Conservation (phyloP, 495 filamentous ascomycete species). For the Penicillium egyptiacum region DNA sequence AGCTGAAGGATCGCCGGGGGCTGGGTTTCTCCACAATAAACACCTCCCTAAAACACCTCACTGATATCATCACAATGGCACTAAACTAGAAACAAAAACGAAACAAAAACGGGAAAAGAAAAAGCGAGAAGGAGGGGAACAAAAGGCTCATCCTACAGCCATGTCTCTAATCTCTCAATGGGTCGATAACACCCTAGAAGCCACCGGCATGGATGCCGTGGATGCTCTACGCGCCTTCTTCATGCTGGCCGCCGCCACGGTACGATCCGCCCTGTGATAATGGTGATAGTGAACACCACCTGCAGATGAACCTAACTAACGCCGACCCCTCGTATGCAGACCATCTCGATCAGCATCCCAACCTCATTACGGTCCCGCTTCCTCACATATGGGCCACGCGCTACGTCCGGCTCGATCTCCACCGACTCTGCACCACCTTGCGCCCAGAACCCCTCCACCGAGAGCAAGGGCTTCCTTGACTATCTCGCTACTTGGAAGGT, state of each 20-base stretch:
- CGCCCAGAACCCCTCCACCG: background rate
- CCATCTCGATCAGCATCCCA: constrained; percentile 53
- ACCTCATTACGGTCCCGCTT: constrained; percentile 54
- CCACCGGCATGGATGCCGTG: constrained; percentile 41
- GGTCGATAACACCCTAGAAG: constrained; percentile 30
- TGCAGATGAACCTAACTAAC: constrained; percentile 15
- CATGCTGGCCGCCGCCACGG: constrained; percentile 48
- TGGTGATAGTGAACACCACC: constrained; percentile 11
- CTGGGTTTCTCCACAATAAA: constrained; percentile 12
- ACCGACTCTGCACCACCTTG: constrained; percentile 9
- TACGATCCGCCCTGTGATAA: constrained; percentile 32
- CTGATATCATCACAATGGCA: constrained; percentile 5
- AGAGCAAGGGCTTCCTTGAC: constrained; percentile 44
- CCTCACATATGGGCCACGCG: constrained; percentile 59
- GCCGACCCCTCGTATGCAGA: constrained; percentile 39
- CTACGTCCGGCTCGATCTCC: constrained; percentile 31
- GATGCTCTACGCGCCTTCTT: constrained; percentile 46
- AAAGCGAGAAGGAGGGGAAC: background rate
- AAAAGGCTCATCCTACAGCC: background rate
- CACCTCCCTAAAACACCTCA: constrained; percentile 5
- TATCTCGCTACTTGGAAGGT: constrained; percentile 56
- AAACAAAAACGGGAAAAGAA: background rate
- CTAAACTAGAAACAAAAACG: background rate
- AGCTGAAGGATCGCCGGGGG: constrained; percentile 6
- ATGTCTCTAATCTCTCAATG: constrained; percentile 27